phyloP scores from a whole-genome alignment of 352 stramenopile species.

The Phytophthora aleatoria region DNA sequence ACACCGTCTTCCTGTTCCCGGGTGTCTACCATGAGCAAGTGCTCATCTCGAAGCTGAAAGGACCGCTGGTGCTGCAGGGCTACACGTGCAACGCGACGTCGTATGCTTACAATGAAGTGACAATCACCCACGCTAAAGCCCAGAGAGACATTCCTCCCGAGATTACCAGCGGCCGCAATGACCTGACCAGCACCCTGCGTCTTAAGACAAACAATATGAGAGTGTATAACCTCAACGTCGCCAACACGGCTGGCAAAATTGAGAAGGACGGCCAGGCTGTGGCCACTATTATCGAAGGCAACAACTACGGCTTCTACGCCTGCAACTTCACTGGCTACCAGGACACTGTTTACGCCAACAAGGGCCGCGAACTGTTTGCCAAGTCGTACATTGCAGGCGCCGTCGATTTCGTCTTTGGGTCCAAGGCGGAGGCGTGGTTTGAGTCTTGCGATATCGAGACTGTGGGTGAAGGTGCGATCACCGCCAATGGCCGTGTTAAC shows the following conservation, averaged over 20 bases:
- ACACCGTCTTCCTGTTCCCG: constrained; percentile 23
- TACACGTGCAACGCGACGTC: constrained; percentile 21
- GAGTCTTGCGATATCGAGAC: constrained; percentile 17
- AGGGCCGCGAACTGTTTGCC: constrained; percentile 10
- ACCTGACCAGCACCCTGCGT: constrained; percentile 15
- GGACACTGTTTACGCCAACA: constrained; percentile 22
- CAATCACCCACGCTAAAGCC: constrained; percentile 14
- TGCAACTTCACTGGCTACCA: constrained; percentile 23
- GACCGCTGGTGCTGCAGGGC: constrained; percentile 14
- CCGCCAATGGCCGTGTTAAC: constrained; percentile 13
- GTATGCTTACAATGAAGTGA: constrained; percentile 18
- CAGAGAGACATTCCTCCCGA: constrained; percentile 10
- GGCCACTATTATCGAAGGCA: constrained; percentile 11
- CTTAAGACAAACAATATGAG: constrained; percentile 17
- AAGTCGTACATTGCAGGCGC: constrained; percentile 14
- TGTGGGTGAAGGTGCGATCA: constrained; percentile 12
- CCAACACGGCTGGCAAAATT: constrained; percentile 12
- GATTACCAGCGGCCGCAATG: constrained; percentile 12
- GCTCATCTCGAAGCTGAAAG: constrained; percentile 4
- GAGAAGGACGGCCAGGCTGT: constrained; percentile 12
- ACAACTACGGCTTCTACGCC: constrained; percentile 18
- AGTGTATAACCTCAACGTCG: constrained; percentile 20
- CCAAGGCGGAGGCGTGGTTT: constrained; percentile 9
- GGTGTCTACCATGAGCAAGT: constrained; percentile 18
- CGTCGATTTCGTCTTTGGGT: constrained; percentile 22